A percentile compares a stretch with the other conserved stretches of the same genome.
Evolutionary conservation across 2,329 filamentous ascomycete genomes (phyloP).

Genomic region (Ophiostoma tasmaniense): DNA sequence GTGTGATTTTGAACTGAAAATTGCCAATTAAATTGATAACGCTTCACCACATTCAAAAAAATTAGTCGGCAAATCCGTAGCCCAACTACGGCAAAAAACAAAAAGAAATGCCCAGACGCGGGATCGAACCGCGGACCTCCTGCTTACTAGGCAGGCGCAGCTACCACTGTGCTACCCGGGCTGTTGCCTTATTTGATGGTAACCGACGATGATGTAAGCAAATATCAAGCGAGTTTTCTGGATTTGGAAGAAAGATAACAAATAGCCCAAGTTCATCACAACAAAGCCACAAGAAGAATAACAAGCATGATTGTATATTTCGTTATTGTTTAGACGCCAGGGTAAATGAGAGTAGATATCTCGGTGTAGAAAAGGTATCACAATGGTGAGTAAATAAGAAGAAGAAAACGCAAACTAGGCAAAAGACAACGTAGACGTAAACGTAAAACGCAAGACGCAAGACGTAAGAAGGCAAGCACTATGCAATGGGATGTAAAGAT

Average conservation of each 20-base stretch:
- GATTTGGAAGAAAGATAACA: too few species aligned
- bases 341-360: conserved; percentile 9
- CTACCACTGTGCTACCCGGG: neutral
- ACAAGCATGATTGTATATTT: conserved; percentile 1
- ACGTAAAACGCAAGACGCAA: neutral
- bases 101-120: conserved; percentile 4
- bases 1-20: neutral
- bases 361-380: conserved; percentile 13
- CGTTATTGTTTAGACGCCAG: conserved; percentile 10
- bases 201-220: neutral
- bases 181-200: neutral
- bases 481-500: conserved; percentile 1
- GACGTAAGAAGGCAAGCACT: conserved; percentile 3
- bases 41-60: too few species aligned
- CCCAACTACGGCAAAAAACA: neutral
- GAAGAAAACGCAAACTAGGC: neutral
- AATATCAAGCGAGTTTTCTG: neutral
- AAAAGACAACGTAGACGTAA: conserved; percentile 4
- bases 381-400: conserved; percentile 5
- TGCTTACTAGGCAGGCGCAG: neutral
- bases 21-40: neutral
- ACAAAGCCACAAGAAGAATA: neutral
- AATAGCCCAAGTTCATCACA: too few species aligned
- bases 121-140: conserved; percentile 6
- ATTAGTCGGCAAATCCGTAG: too few species aligned